Percentiles rank a stretch among this genome's conserved stretches.
Evolutionary conservation across 805 yeast species (phyloP).

Genomic region (Kuraishia cidri): DNA sequence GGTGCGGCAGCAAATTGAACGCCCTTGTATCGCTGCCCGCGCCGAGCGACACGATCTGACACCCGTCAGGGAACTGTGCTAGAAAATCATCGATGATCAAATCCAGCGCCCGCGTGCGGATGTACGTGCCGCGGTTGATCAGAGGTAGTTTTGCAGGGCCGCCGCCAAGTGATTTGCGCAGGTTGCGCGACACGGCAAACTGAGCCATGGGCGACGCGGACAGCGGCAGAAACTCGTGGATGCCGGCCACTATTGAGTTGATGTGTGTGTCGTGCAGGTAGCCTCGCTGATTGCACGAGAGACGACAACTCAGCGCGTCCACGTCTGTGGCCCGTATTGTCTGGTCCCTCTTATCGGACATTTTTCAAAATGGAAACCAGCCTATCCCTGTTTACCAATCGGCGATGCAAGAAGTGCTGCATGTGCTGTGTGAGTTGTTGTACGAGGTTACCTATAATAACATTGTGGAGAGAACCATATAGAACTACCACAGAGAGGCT

Average conservation of each 20-base stretch:
- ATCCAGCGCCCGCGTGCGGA: slow-evolving; percentile 49
- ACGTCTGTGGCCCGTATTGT: slow-evolving; percentile 36
- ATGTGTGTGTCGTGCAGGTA: slow-evolving; percentile 36
- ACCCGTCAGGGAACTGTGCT: slow-evolving; percentile 10
- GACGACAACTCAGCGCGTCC: slow-evolving; percentile 63
- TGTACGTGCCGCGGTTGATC: slow-evolving; percentile 64
- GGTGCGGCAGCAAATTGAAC: slow-evolving; percentile 33
- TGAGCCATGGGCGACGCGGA: slow-evolving; percentile 25
- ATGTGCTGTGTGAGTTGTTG: too few relatives aligned
- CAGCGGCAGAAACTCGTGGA: slow-evolving; percentile 26
- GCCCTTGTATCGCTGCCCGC: slow-evolving; percentile 75
- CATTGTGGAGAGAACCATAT: too few relatives aligned
- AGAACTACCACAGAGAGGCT: too few relatives aligned
- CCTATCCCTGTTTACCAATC: background rate
- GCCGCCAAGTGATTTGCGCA: slow-evolving; percentile 27
- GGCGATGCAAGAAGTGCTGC: too few relatives aligned
- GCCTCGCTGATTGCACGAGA: slow-evolving; percentile 37
- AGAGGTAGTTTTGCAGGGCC: slow-evolving; percentile 46
- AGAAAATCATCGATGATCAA: slow-evolving; percentile 32
- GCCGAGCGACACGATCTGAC: slow-evolving; percentile 65
- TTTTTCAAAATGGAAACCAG: background rate
- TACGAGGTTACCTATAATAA: too few relatives aligned
- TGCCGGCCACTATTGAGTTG: slow-evolving; percentile 22
- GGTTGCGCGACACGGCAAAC: slow-evolving; percentile 21
- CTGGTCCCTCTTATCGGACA: slow-evolving; percentile 2